These are phyloP conservation scores for Phytophthora fragariae DNA, from an alignment of 352 stramenopile species.

Conservation along the genomic window DNA sequence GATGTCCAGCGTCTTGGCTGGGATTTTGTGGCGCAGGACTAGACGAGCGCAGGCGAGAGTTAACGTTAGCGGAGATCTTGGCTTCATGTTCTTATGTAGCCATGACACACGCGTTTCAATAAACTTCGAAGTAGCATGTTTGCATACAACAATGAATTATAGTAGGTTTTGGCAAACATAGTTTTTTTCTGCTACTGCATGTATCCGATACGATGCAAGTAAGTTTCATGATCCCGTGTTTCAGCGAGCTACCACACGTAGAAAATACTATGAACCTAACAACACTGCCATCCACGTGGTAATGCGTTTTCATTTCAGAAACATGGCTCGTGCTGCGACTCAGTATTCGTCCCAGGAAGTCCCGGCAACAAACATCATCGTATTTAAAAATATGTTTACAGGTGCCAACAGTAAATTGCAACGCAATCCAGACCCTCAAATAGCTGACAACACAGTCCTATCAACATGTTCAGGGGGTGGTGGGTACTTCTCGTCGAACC, in stretches of 20 bases:
- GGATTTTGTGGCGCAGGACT: not conserved
- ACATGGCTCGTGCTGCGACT: no score
- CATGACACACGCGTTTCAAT: not conserved
- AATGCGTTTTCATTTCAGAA: no score
- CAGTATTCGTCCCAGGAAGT: no score
- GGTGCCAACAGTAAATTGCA: no score
- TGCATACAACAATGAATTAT: not conserved
- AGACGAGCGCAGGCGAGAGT: not conserved
- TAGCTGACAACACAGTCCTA: not conserved
- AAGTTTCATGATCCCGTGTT: no score
- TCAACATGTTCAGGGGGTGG: not conserved
- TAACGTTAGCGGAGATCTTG: not conserved
- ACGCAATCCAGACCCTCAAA: no score
- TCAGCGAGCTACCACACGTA: no score
- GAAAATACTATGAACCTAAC: no score
- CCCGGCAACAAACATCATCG: no score
- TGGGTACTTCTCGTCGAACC: conserved; percentile 1
- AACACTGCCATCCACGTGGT: no score
- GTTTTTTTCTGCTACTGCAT: no score
- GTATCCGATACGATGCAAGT: no score
- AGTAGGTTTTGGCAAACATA: not conserved
- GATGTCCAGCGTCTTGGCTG: not conserved
- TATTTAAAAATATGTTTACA: not conserved
- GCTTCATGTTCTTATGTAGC: not conserved
- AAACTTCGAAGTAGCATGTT: not conserved